These are phyloP conservation scores for Diphasiastrum complanatum DNA, from an alignment of 83 land plant species.

Conservation along the genomic window DNA sequence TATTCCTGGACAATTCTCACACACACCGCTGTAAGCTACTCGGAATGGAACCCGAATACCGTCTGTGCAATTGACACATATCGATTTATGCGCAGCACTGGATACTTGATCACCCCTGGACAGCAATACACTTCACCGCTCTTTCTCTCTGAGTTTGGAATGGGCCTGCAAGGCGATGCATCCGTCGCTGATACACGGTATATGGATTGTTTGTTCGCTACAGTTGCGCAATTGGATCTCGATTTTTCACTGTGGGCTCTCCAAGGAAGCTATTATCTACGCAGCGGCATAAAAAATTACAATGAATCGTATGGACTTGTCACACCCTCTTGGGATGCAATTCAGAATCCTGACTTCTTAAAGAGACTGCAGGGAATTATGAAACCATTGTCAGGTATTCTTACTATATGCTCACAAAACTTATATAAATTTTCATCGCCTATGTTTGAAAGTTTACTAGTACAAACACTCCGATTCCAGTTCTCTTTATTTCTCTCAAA, in stretches of 20 bases:
- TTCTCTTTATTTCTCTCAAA: too few relatives aligned
- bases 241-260: slow-evolving; percentile 83
- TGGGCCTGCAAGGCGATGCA: slow-evolving; percentile 7
- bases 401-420: too few relatives aligned
- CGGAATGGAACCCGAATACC: background rate
- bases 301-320: slow-evolving; percentile 62
- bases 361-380: slow-evolving; percentile 27
- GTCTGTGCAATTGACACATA: slow-evolving; percentile 8
- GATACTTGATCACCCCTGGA: background rate
- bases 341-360: slow-evolving; percentile 36
- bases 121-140: slow-evolving; percentile 11
- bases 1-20: background rate
- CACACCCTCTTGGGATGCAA: slow-evolving; percentile 35
- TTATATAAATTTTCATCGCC: too few relatives aligned
- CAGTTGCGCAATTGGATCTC: slow-evolving; percentile 45
- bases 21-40: too few relatives aligned
- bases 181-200: slow-evolving; percentile 36
- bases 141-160: slow-evolving; percentile 15
- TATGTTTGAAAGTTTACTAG: too few relatives aligned
- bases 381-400: too few relatives aligned
- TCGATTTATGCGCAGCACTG: background rate
- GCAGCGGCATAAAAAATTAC: slow-evolving; percentile 37
- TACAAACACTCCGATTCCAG: too few relatives aligned
- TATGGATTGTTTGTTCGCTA: slow-evolving; percentile 43
- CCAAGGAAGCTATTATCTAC: slow-evolving; percentile 60